Evolutionary conservation across 1,139 yeast species (phyloP).

Genomic region (Pichia inconspicua): DNA sequence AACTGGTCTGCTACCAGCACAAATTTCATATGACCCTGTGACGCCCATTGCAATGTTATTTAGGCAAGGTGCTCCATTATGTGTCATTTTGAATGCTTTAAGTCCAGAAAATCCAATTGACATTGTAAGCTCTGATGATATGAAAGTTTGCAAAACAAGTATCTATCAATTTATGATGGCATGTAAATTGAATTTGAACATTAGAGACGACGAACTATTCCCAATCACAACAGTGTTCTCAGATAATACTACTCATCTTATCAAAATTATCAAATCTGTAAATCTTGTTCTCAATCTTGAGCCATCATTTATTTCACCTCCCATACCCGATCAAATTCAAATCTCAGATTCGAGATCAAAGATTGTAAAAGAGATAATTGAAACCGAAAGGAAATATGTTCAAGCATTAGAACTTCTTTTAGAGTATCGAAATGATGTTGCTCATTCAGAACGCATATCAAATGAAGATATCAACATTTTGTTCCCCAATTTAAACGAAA

Average conservation of each 20-base stretch:
- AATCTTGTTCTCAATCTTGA: slow-evolving; percentile 49
- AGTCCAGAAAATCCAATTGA: slow-evolving; percentile 37
- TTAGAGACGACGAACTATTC: slow-evolving; percentile 76
- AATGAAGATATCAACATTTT: slow-evolving; percentile 74
- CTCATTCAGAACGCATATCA: slow-evolving; percentile 57
- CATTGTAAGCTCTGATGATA: slow-evolving; percentile 64
- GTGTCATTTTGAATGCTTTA: slow-evolving; percentile 68
- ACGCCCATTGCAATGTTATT: slow-evolving; percentile 84
- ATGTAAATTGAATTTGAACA: slow-evolving; percentile 67
- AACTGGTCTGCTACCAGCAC: slow-evolving; percentile 71
- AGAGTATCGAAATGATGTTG: slow-evolving; percentile 60
- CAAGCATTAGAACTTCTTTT: slow-evolving; percentile 75
- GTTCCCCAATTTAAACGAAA: slow-evolving; percentile 80
- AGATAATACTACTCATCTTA: slow-evolving; percentile 69
- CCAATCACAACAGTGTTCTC: slow-evolving; percentile 86
- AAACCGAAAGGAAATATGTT: slow-evolving; percentile 87
- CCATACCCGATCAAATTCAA: slow-evolving; percentile 24
- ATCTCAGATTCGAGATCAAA: slow-evolving; percentile 56
- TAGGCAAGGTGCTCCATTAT: slow-evolving; percentile 88
- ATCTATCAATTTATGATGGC: slow-evolving; percentile 88
- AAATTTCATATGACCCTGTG: slow-evolving; percentile 77
- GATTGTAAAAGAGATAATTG: slow-evolving; percentile 76
- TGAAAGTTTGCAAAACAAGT: slow-evolving; percentile 78
- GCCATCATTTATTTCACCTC: slow-evolving; percentile 29
- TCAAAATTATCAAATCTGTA: slow-evolving; percentile 68